These are phyloP conservation scores for Penicillium mononematosum DNA, from an alignment of 495 filamentous ascomycete species.

Conservation along the genomic window DNA sequence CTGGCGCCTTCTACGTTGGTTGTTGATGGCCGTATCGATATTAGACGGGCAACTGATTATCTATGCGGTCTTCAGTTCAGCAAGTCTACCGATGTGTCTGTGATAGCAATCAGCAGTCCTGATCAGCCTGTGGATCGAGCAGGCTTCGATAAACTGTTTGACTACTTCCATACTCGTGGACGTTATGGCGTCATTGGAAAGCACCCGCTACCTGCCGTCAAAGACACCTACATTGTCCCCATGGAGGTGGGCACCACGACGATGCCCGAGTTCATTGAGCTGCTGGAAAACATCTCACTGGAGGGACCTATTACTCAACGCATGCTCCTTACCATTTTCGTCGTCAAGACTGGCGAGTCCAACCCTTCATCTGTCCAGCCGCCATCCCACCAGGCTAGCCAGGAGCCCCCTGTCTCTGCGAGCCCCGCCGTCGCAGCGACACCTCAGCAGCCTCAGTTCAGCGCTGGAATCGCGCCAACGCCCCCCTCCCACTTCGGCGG, in stretches of 20 bases:
- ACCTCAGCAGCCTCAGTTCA: slow-evolving; percentile 38
- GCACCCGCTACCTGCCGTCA: slow-evolving; percentile 63
- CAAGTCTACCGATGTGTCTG: slow-evolving; percentile 67
- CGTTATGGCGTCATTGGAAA: slow-evolving; percentile 80
- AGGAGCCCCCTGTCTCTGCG: slow-evolving; percentile 37
- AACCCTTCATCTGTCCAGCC: slow-evolving; percentile 46
- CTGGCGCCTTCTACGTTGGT: slow-evolving; percentile 66
- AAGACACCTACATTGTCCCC: slow-evolving; percentile 76
- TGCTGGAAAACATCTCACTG: slow-evolving; percentile 70
- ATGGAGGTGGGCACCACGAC: slow-evolving; percentile 59
- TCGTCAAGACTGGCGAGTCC: slow-evolving; percentile 57
- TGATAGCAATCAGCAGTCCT: slow-evolving; percentile 63
- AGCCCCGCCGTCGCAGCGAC: slow-evolving; percentile 46
- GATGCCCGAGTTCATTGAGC: slow-evolving; percentile 71
- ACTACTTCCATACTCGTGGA: slow-evolving; percentile 75
- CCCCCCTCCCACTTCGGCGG: slow-evolving; percentile 25
- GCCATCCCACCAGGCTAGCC: slow-evolving; percentile 42
- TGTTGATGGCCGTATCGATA: slow-evolving; percentile 81
- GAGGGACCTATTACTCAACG: slow-evolving; percentile 64
- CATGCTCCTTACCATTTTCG: slow-evolving; percentile 73
- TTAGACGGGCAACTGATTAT: slow-evolving; percentile 79
- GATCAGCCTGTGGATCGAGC: slow-evolving; percentile 47
- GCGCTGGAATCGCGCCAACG: slow-evolving; percentile 30
- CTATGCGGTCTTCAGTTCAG: slow-evolving; percentile 77
- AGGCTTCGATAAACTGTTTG: slow-evolving; percentile 66